Evolutionary conservation across 306 rosid species (phyloP), one percentile per base, ranked within the genome.

Genomic region (Oemleria cerasiformis): DNA sequence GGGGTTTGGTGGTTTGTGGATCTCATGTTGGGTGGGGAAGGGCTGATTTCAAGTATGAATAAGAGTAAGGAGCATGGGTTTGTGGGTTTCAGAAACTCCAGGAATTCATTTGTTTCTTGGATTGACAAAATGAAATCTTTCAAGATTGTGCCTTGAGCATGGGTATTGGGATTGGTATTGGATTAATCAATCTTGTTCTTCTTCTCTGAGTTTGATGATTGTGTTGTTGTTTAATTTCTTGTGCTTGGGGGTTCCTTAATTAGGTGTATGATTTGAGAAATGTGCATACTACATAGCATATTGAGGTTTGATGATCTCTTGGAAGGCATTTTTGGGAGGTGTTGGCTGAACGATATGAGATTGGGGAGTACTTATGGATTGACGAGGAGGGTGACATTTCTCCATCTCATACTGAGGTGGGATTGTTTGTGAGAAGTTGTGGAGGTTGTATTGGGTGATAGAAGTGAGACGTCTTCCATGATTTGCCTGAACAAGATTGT

Each of bases 1-100:
- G 86, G 67, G 41, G 70, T 49, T 0, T 85, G 88, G 88, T 81
- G 84, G 84, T 82, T 85, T 82, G 81, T 7, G 17, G 89, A 85
- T 68, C 0, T 36, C 15, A 14, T 45, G 0, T 45, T 85, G 0
- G n/a, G 73, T 3, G 79, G 14, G 7, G 63, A 9, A 8, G 64
- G 34, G 0, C 0, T 45, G 17, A 19, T 79, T 7, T 84, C 75
- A 13, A 74, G 71, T 64, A 85, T 82, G 89, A 85, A 82, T 74
- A 79, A 82, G 65, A 50, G 84, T 3, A 85, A 82, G 60, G 79
- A 85, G 50, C 84, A 79, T 54, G 89, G 89, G 0, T 85, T 80
- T 54, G 65, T 82, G 56, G 89, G 89, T 8, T 85, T 85, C 53
- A 77, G 85, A 53, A 85, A 85, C 71, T 77, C 83, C 53, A 77